Evolutionary conservation across 306 rosid genomes (phyloP), one percentile per base, ranked within the genome.

Genomic region (Fragaria vesca): DNA sequence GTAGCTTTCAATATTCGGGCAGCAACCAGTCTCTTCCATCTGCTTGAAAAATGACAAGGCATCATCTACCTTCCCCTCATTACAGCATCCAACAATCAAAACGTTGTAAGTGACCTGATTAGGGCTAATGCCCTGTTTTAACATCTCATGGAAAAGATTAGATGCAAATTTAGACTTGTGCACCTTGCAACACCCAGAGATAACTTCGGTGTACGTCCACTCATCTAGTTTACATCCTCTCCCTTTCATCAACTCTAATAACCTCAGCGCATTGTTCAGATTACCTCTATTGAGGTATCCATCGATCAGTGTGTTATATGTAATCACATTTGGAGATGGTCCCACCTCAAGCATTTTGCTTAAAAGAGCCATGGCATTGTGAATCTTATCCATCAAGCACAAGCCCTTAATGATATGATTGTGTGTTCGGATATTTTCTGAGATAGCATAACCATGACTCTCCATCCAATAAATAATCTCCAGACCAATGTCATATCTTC

Each of bases 281-380:
- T 79, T 73, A 34, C 84, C 88, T 46, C 48, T 36, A 51, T 73
- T 73, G 70, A 71, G 18, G 65, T 76, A 79, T 74, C 78, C 80
- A 54, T 46, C 5, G 20, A 85, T 85, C 61, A 85, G 82, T 26
- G 83, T 79, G 78, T 85, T 85, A 67, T 76, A 85, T 24, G 86
- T 82, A 40, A 85, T 62, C 42, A 78, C 83, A 75, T 76, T 79
- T 54, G 84, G 84, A 66, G 68, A 62, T 8, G 86, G 86, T 50
- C 86, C 86, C 21, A 52, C 69, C 36, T 76, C 79, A 66, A 85
- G 80, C 88, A 85, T 85, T 79, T 76, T 79, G 78, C 83, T 76
- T 47, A 85, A 79, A 50, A 82, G 80, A 28, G 72, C 46, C 86
- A 85, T 85, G 26, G 86, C 88, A 60, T 82, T 77, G 47, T 54